Base-by-base conservation (phyloP, 352 stramenopile species). In the Phytophthora boehmeriae region DNA sequence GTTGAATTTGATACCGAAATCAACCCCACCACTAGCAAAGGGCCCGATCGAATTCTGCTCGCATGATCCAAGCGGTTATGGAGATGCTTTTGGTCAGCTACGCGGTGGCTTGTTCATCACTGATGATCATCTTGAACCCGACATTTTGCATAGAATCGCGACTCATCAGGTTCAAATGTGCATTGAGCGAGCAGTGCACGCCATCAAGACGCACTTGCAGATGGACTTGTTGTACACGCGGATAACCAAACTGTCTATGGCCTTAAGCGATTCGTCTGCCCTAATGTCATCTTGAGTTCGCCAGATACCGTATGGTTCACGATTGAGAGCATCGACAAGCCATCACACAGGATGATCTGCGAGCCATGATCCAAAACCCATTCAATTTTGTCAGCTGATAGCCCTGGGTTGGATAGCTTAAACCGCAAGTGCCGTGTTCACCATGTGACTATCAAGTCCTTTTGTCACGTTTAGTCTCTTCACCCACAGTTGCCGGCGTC, bases 1-100 rank as follows among this genome's bases (percentile, higher is more conserved):
- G 55, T 60, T 66, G 11, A 66, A 5, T 20, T 66, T 61, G 38
- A 66, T 22, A 16, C 59, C 59, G 35, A 66, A 44, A 10, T 66
- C 59, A 2, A 56, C 49, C 11, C 45, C 43, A 11, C n/a, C 50
- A 1, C 6, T 20, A 17, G 32, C 48, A 30, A 61, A 20, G 16
- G 51, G 23, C 8, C 14, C 17, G 10, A 60, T 66, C 1, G 23
- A 5, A 17, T 51, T 41, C 59, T 60, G 50, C 39, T 52, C 13
- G 52, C 58, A n/a, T 66, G 50, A 1, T 32, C 41, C 9, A 66
- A 22, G 11, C 56, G 20, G 30, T 57, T 58, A 28, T 65, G 48
- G 25, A 66, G 35, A 9, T 49, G 19, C 10, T 44, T 6, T 59
- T 59, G 35, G 20, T 20, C 1, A 60, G 50, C 50, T 30, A 66